Base-by-base conservation (phyloP, 257 asterid genomes). In the Solanum peruvianum region DNA sequence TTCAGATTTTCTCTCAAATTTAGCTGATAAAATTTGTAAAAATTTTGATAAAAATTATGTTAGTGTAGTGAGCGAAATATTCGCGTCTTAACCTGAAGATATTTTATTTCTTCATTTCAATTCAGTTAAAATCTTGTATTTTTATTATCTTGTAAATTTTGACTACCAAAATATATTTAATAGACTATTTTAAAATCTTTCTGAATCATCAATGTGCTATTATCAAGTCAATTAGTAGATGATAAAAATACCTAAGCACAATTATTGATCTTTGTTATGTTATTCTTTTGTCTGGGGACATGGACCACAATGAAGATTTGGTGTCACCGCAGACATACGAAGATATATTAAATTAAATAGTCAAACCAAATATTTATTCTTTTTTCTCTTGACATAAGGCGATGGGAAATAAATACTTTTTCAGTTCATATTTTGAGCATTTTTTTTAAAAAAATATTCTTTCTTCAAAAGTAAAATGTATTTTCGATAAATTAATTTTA, bases 11-110 rank as follows among this genome's bases (percentile, higher is more conserved):
- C 0, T 18, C 25, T 70, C 23, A 70, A 31, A 31, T 33, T 4
- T 31, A 70, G 2, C 4, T 1, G 0, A 16, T 13, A 70, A 3
- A 69, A 7, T 5, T 27, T 15, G n/a, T 15, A 15, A 69, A 69
- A 29, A 31, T 31, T 69, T 31, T 14, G n/a, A n/a, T n/a, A n/a
- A n/a, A n/a, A n/a, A n/a, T n/a, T n/a, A n/a, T n/a, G n/a, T n/a
- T n/a, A n/a, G n/a, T n/a, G n/a, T n/a, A n/a, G n/a, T n/a, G n/a
- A n/a, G n/a, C n/a, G n/a, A n/a, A n/a, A n/a, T 37, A 37, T 37
- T 5, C 7, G 7, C 39, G 39, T 6, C 0, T 37, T 7, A 37
- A 0, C 7, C 0, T 37, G 39, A 37, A 37, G 6, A 5, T 0
- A 37, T 37, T 37, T 37, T 37, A 37, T 35, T 35, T 35, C 0